Conservation (phyloP, 2,329 filamentous ascomycete genomes). For the Trichoderma sp. region DNA sequence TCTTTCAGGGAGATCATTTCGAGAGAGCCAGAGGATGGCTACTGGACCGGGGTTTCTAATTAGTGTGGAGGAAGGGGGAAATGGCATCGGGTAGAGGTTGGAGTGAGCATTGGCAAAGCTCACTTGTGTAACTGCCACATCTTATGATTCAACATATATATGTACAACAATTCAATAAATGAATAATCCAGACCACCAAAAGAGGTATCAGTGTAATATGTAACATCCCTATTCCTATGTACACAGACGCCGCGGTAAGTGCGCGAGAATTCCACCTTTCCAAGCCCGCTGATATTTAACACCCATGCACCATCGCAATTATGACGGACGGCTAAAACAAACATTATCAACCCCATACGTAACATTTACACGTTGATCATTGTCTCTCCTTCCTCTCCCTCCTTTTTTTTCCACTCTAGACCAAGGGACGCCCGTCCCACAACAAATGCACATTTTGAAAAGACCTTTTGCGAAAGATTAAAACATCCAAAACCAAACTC, state of each 20-base stretch:
- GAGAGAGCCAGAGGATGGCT: slow-evolving; percentile 41
- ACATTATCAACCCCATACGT: slow-evolving; percentile 27
- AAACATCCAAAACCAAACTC: neutral
- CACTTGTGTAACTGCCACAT: slow-evolving; percentile 28
- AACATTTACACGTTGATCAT: slow-evolving; percentile 30
- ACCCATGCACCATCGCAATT: slow-evolving; percentile 33
- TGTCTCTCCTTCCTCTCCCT: slow-evolving; percentile 3
- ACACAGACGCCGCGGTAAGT: slow-evolving; percentile 32
- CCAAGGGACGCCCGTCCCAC: neutral
- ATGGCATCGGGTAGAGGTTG: neutral
- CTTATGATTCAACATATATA: slow-evolving; percentile 28
- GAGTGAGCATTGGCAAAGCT: neutral
- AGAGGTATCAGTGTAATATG: slow-evolving; percentile 36
- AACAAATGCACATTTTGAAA: slow-evolving; percentile 8
- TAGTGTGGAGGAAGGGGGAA: neutral
- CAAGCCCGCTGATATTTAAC: slow-evolving; percentile 30
- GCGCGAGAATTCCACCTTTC: slow-evolving; percentile 29
- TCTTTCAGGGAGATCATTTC: slow-evolving; percentile 41
- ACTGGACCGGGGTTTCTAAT: slow-evolving; percentile 43
- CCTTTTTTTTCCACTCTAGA: neutral
- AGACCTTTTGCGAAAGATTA: neutral
- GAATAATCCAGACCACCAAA: slow-evolving; percentile 28
- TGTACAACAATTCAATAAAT: slow-evolving; percentile 27
- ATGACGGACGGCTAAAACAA: slow-evolving; percentile 27
- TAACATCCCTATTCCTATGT: slow-evolving; percentile 34